Evolutionary conservation across 1,139 yeast genomes (phyloP), one percentile per base, ranked within the genome.

Genomic region (Yamadazyma spencermartinsiae): DNA sequence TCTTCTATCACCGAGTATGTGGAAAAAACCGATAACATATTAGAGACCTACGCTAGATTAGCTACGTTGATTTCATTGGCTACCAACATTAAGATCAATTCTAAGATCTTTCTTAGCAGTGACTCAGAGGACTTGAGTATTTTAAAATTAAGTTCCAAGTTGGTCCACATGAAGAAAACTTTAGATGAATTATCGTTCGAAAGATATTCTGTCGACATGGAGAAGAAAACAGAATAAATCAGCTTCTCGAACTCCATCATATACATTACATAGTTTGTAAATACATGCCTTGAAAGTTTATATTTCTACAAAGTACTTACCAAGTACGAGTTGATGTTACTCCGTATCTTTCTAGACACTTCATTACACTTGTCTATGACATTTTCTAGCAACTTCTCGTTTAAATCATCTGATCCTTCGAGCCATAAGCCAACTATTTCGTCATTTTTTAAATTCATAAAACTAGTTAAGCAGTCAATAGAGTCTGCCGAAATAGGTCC

Each of bases 391-490:
- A 51, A 46, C 13, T 65, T 72, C 23, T 60, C 56, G 12, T 65
- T 43, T 3, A 52, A 54, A 17, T 47, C 49, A 46, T 56, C 56
- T 14, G 55, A 56, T 9, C 76, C 72, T 41, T 76, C 79, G 13
- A 75, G 59, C 79, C 83, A 79, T 26, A 80, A 48, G 1, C 83
- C 82, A 21, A 78, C 74, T 40, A 77, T 65, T 49, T 75, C 80
- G 47, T 75, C 72, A 45, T 74, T 68, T 45, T 68, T 62, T 50
- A 78, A 73, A 46, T 76, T 74, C 74, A 78, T 74, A 49, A 70
- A 76, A 45, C 80, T 67, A 7, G 72, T 73, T 56, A 77, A 51
- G 50, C 76, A 60, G 43, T 69, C 74, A 15, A 68, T 41, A 16
- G 20, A 16, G 12, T 54, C 43, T 8, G 48, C 49, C 16, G 48